Percentiles rank a stretch among this genome's conserved stretches.
Evolutionary conservation across 352 stramenopile genomes (phyloP).

Genomic region (Globisporangium megalacanthum): DNA sequence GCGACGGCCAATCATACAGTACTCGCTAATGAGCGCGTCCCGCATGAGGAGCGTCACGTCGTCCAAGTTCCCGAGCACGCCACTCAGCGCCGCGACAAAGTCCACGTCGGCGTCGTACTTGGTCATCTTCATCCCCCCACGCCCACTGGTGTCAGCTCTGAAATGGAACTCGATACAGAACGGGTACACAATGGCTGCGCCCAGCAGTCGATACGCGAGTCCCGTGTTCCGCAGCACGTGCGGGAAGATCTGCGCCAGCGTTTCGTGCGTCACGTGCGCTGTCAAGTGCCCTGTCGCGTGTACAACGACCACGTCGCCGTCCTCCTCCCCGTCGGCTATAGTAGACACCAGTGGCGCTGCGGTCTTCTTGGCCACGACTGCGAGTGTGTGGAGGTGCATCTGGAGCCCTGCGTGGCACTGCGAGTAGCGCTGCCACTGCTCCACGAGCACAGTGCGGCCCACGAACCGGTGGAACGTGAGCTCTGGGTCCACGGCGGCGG

Average conservation of each 20-base stretch:
- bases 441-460: slow-evolving; percentile 13
- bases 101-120: slow-evolving; percentile 16
- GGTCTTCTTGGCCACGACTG: not conserved
- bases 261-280: slow-evolving; percentile 13
- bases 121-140: slow-evolving; percentile 4
- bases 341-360: no score
- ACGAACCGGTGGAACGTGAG: slow-evolving; percentile 12
- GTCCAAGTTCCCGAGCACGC: slow-evolving; percentile 11
- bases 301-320: not conserved
- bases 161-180: slow-evolving; percentile 16
- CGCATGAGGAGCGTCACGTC: slow-evolving; percentile 5
- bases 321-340: not conserved
- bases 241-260: slow-evolving; percentile 15
- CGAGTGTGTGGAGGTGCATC: slow-evolving; percentile 10
- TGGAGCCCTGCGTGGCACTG: slow-evolving; percentile 10
- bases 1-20: slow-evolving; percentile 6
- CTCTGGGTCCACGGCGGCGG: slow-evolving; percentile 4
- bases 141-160: not conserved
- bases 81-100: slow-evolving; percentile 12
- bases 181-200: slow-evolving; percentile 18
- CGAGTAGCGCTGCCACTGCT: slow-evolving; percentile 18
- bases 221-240: slow-evolving; percentile 2
- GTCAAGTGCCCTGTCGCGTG: slow-evolving; percentile 7
- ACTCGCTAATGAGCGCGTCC: slow-evolving; percentile 9
- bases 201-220: slow-evolving; percentile 9